Evolutionary conservation across 1,284 basidiomycete genomes (phyloP).

Genomic region (Leccinum subspadiceum): DNA sequence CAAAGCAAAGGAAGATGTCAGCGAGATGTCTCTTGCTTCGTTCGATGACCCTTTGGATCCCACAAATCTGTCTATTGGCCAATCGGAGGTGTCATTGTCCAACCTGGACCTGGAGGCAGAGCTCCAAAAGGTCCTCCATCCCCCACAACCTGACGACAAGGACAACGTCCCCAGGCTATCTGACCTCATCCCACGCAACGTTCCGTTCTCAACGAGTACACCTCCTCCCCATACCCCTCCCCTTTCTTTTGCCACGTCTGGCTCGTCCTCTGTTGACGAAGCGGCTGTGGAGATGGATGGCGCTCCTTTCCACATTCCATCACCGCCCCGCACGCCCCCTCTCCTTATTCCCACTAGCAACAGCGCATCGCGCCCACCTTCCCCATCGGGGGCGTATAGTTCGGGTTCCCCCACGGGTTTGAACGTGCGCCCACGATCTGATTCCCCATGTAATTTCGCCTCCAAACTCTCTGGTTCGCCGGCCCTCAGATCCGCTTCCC

Average conservation of each 20-base stretch:
- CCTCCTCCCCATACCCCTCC: constrained; percentile 22
- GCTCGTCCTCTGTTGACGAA: constrained; percentile 20
- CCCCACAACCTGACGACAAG: constrained; percentile 10
- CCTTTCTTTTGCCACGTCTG: constrained; percentile 20
- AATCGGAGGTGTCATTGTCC: constrained; percentile 34
- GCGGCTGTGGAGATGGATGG: constrained; percentile 10
- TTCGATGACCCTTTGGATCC: constrained; percentile 34
- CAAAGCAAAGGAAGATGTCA: constrained; percentile 31
- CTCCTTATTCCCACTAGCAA: not conserved
- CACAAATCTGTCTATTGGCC: constrained; percentile 34
- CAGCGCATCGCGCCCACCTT: constrained; percentile 2
- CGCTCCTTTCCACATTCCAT: constrained; percentile 1
- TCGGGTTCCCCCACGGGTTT: constrained; percentile 1
- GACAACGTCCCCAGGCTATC: constrained; percentile 17
- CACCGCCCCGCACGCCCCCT: constrained; percentile 4
- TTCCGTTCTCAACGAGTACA: constrained; percentile 29
- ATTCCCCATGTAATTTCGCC: constrained; percentile 22
- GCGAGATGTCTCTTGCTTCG: constrained; percentile 40
- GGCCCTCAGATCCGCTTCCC: constrained; percentile 20
- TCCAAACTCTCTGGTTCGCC: constrained; percentile 22
- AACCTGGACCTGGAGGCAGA: constrained; percentile 32
- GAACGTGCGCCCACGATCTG: constrained; percentile 20
- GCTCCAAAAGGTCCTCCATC: constrained; percentile 24
- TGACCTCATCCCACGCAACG: constrained; percentile 24
- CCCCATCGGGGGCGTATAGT: constrained; percentile 10